Percentiles rank a stretch among this genome's conserved stretches.
Evolutionary conservation across 2,329 filamentous ascomycete genomes (phyloP).

Genomic region (Penicillium sp.): DNA sequence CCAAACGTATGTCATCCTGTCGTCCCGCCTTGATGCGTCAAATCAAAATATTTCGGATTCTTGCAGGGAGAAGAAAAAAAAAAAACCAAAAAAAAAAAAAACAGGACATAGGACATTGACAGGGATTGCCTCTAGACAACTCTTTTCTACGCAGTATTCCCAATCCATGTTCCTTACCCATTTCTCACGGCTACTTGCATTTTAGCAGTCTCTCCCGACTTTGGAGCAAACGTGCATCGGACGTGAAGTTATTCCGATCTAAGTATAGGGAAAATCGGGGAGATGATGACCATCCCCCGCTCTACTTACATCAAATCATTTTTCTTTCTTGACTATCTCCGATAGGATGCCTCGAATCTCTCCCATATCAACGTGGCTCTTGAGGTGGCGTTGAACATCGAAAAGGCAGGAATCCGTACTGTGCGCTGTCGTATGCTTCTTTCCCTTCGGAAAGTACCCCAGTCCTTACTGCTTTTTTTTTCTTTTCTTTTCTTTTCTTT

Average conservation of each 20-base stretch:
- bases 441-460: slow-evolving; percentile 24
- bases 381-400: slow-evolving; percentile 20
- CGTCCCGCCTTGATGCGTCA: slow-evolving; percentile 22
- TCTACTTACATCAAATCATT: slow-evolving; percentile 1
- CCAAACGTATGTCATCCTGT: slow-evolving; percentile 29
- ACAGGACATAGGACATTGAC: too few species aligned
- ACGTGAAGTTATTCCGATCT: too few species aligned
- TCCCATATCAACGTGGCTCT: slow-evolving; percentile 21
- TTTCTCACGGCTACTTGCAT: slow-evolving; percentile 24
- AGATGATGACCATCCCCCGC: slow-evolving; percentile 14
- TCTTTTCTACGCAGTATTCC: too few species aligned
- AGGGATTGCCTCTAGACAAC: too few species aligned
- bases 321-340: slow-evolving; percentile 7
- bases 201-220: too few species aligned
- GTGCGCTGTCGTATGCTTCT: too few species aligned
- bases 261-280: too few species aligned
- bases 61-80: slow-evolving; percentile 17
- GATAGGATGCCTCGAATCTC: slow-evolving; percentile 24
- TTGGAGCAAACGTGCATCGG: too few species aligned
- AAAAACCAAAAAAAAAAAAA: too few species aligned
- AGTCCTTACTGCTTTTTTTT: slow-evolving; percentile 11
- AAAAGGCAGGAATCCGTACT: slow-evolving; percentile 24
- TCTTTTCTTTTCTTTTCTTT: slow-evolving; percentile 20
- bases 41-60: too few species aligned
- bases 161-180: slow-evolving; percentile 26